These are phyloP conservation scores for Zangia roseola DNA, from an alignment of 768 basidiomycete genomes.

Conservation along the genomic window DNA sequence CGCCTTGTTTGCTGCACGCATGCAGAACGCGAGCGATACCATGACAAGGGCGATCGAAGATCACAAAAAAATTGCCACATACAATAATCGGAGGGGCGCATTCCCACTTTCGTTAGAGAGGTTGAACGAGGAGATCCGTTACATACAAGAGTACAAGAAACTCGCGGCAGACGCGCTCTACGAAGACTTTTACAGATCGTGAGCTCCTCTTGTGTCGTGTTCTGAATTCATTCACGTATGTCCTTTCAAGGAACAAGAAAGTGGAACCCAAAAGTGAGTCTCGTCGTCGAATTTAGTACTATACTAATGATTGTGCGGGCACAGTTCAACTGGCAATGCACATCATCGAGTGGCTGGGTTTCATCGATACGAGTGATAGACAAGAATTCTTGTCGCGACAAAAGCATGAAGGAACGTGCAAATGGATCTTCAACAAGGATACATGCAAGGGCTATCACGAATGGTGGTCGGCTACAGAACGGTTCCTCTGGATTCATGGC, in stretches of 20 bases:
- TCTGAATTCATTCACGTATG: not conserved
- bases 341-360: slow-evolving; percentile 23
- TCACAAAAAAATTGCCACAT: slow-evolving; percentile 14
- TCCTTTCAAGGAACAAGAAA: slow-evolving; percentile 14
- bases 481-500: slow-evolving; percentile 28
- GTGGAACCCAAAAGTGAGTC: slow-evolving; percentile 25
- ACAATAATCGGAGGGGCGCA: slow-evolving; percentile 10
- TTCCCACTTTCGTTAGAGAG: slow-evolving; percentile 24
- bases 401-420: slow-evolving; percentile 23
- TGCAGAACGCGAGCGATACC: slow-evolving; percentile 15
- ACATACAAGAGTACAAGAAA: slow-evolving; percentile 22
- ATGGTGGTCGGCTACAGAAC: slow-evolving; percentile 18
- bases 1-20: slow-evolving; percentile 19
- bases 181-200: slow-evolving; percentile 22
- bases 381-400: slow-evolving; percentile 27
- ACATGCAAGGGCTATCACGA: slow-evolving; percentile 17
- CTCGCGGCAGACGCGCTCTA: slow-evolving; percentile 14
- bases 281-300: not conserved
- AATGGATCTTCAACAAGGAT: slow-evolving; percentile 22
- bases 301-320: slow-evolving; percentile 2
- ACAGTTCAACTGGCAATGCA: slow-evolving; percentile 24
- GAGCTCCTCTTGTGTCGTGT: not conserved
- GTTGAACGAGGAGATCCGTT: slow-evolving; percentile 22
- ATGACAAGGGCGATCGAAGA: slow-evolving; percentile 24
- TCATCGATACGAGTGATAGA: slow-evolving; percentile 24